phyloP scores from a whole-genome alignment of 805 yeast genomes.

The Torulaspora maleeae region DNA sequence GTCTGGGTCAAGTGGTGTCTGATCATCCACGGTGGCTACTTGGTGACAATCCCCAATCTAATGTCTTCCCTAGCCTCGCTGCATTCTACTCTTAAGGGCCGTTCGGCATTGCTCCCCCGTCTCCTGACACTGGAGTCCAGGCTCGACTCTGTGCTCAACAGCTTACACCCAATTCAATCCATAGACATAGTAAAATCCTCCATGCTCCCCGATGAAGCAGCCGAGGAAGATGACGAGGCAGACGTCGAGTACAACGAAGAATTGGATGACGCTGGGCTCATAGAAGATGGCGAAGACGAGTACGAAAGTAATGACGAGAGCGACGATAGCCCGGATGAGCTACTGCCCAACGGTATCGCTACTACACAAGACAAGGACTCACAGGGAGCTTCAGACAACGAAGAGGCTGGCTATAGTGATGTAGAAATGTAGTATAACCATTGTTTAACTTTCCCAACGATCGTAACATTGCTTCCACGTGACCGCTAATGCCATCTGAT shows the following conservation, averaged over 20 bases:
- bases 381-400: slow-evolving; percentile 27
- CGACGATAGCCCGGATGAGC: slow-evolving; percentile 24
- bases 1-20: slow-evolving; percentile 87
- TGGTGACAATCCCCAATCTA: slow-evolving; percentile 43
- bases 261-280: slow-evolving; percentile 44
- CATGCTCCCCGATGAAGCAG: slow-evolving; percentile 35
- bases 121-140: slow-evolving; percentile 80
- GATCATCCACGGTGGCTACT: slow-evolving; percentile 73
- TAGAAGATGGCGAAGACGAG: slow-evolving; percentile 46
- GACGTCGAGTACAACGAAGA: slow-evolving; percentile 74
- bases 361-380: slow-evolving; percentile 4
- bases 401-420: slow-evolving; percentile 38
- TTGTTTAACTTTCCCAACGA: not conserved
- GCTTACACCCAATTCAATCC: slow-evolving; percentile 42
- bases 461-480: not conserved
- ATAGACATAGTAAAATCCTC: slow-evolving; percentile 40
- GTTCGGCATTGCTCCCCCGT: slow-evolving; percentile 64
- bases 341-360: slow-evolving; percentile 1
- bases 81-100: slow-evolving; percentile 59
- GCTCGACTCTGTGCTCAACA: slow-evolving; percentile 65
- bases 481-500: not conserved
- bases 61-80: slow-evolving; percentile 56
- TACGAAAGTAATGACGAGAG: slow-evolving; percentile 27
- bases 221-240: slow-evolving; percentile 36
- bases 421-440: slow-evolving; percentile 35